Percentiles rank a stretch among this genome's conserved stretches.
Evolutionary conservation across 306 rosid species (phyloP).

Genomic region (Dryas alaskensis): DNA sequence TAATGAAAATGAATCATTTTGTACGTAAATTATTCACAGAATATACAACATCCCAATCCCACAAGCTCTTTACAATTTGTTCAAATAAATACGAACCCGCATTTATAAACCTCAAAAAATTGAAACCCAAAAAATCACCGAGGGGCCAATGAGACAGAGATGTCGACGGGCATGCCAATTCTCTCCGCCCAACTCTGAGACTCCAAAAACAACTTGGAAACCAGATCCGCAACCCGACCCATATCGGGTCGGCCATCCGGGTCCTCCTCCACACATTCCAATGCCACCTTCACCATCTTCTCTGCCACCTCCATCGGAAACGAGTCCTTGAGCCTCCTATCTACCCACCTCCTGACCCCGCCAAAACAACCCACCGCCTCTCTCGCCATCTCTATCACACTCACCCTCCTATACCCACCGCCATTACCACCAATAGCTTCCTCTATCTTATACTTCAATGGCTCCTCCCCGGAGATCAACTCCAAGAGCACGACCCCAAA

Average conservation of each 20-base stretch:
- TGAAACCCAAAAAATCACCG: constrained; percentile 33
- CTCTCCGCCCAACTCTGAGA: constrained; percentile 63
- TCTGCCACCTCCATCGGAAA: constrained; percentile 77
- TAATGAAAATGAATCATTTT: too few species aligned
- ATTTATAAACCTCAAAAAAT: neutral
- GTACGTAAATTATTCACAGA: too few species aligned
- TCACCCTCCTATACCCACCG: constrained; percentile 52
- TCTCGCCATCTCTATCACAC: constrained; percentile 74
- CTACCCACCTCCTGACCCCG: constrained; percentile 71
- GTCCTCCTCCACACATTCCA: constrained; percentile 59
- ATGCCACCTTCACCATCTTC: constrained; percentile 59
- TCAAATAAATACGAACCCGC: too few species aligned
- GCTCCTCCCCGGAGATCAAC: constrained; percentile 74
- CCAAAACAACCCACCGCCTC: constrained; percentile 41
- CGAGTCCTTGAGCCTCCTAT: constrained; percentile 71
- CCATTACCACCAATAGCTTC: constrained; percentile 11
- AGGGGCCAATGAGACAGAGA: constrained; percentile 67
- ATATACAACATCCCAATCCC: too few species aligned
- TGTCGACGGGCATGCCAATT: constrained; percentile 45
- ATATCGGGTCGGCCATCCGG: constrained; percentile 73
- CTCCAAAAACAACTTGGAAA: constrained; percentile 74
- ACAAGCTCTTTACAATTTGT: too few species aligned
- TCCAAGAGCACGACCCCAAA: constrained; percentile 87
- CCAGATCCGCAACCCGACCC: constrained; percentile 52
- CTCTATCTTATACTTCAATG: constrained; percentile 48